A percentile compares a stretch with the other conserved stretches of the same genome.
Conservation (phyloP, 2,329 filamentous ascomycete genomes). For the Verticillium albo-atrum region DNA sequence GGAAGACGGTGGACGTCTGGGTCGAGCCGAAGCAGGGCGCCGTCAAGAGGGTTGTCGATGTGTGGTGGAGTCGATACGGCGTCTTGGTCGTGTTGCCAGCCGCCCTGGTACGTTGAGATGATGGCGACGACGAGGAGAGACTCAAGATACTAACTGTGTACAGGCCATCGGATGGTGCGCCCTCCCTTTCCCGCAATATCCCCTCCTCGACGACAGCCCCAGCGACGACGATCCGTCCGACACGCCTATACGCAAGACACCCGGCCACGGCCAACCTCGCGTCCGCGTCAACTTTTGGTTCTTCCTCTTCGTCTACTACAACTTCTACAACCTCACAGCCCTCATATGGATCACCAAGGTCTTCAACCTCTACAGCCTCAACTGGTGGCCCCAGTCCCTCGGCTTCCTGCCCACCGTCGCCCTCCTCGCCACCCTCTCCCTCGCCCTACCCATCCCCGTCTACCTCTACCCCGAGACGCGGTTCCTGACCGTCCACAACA, state of each 20-base stretch:
- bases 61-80: conserved; percentile 61
- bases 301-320: conserved; percentile 66
- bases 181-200: conserved; percentile 60
- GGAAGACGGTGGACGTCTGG: conserved; percentile 49
- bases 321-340: conserved; percentile 63
- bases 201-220: conserved; percentile 40
- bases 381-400: conserved; percentile 64
- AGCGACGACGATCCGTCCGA: conserved; percentile 18
- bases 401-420: conserved; percentile 62
- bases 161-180: conserved; percentile 62
- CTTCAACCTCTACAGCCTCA: conserved; percentile 66
- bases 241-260: conserved; percentile 33
- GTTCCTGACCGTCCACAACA: conserved; percentile 58
- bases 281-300: conserved; percentile 69
- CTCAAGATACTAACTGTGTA: not conserved
- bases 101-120: conserved; percentile 40
- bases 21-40: conserved; percentile 55
- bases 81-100: conserved; percentile 59
- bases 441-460: conserved; percentile 54
- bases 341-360: conserved; percentile 69
- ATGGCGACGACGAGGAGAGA: not conserved
- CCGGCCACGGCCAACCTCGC: conserved; percentile 58
- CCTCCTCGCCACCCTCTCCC: conserved; percentile 55
- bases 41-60: conserved; percentile 53
- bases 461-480: conserved; percentile 50